phyloP scores from a whole-genome alignment of 139 green algal genomes.

The Diplosphaera chodatii region DNA sequence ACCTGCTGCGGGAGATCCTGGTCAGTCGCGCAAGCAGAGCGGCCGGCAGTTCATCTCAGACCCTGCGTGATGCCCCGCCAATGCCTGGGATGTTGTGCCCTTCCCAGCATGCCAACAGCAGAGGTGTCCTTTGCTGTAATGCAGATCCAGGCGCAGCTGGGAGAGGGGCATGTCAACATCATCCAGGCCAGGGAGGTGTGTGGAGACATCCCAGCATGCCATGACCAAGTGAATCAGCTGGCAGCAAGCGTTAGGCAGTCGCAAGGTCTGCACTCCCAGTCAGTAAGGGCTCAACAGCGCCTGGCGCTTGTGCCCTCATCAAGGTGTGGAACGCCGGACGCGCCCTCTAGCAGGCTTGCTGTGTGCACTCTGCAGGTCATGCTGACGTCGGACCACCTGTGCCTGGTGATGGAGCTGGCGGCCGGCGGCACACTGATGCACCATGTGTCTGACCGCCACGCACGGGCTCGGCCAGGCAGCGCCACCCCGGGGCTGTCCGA shows the following conservation, averaged over 20 bases:
- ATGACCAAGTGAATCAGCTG: no score
- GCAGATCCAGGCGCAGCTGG: slow-evolving; percentile 63
- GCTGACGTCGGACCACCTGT: slow-evolving; percentile 40
- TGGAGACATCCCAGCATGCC: slow-evolving; percentile 40
- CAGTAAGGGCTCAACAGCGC: no score
- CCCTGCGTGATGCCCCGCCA: no score
- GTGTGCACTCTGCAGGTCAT: neutral
- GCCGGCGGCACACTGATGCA: slow-evolving; percentile 29
- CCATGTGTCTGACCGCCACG: slow-evolving; percentile 58
- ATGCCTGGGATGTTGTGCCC: no score
- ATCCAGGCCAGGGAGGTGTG: slow-evolving; percentile 53
- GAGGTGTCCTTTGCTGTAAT: no score
- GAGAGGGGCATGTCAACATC: slow-evolving; percentile 59
- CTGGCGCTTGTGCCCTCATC: no score
- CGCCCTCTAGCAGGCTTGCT: no score
- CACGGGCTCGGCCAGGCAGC: slow-evolving; percentile 38
- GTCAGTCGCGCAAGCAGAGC: neutral
- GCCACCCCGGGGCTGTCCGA: slow-evolving; percentile 65
- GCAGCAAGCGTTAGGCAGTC: no score
- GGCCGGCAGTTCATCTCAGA: no score
- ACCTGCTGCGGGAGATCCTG: slow-evolving; percentile 47
- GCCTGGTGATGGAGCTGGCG: slow-evolving; percentile 73
- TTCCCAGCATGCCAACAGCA: no score
- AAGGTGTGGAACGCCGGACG: no score
- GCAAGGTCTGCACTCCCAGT: no score